Conservation (phyloP, 2,329 filamentous ascomycete genomes). For the Xylaria arbuscula region DNA sequence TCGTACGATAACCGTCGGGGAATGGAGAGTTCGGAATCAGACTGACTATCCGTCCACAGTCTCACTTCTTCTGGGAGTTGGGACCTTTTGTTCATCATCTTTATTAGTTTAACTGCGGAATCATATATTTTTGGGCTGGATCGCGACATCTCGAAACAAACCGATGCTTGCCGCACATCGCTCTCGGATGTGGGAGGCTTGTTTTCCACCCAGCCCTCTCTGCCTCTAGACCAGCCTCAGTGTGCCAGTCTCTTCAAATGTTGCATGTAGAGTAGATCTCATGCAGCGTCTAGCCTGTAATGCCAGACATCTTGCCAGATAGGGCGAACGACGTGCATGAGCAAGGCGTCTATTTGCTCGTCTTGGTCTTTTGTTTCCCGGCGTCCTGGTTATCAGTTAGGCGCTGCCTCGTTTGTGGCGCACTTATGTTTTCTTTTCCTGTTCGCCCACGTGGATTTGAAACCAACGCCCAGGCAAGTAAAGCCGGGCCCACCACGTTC, state of each 20-base stretch:
- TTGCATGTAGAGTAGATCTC: conserved; percentile 4
- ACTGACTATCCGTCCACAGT: neutral
- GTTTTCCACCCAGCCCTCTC: conserved; percentile 11
- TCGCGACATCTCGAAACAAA: neutral
- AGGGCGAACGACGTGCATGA: conserved; percentile 10
- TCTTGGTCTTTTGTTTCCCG: neutral
- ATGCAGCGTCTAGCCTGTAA: neutral
- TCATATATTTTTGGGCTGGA: neutral
- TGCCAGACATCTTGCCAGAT: neutral
- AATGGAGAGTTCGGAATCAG: neutral
- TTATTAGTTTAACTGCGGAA: neutral
- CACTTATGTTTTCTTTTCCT: neutral
- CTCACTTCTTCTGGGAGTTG: neutral
- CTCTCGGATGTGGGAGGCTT: neutral
- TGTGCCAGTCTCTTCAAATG: neutral
- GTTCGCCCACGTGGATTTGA: conserved; percentile 12
- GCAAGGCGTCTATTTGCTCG: neutral
- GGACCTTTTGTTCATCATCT: conserved; percentile 4
- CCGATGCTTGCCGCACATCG: conserved; percentile 2
- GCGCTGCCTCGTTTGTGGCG: neutral
- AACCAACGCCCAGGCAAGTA: neutral
- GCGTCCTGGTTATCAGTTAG: neutral
- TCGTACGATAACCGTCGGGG: conserved; percentile 5
- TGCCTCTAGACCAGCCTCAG: neutral
- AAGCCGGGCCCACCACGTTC: neutral